Conservation (phyloP, 148 eudicot genomes). For the Amaranthus hypochondriacus region DNA sequence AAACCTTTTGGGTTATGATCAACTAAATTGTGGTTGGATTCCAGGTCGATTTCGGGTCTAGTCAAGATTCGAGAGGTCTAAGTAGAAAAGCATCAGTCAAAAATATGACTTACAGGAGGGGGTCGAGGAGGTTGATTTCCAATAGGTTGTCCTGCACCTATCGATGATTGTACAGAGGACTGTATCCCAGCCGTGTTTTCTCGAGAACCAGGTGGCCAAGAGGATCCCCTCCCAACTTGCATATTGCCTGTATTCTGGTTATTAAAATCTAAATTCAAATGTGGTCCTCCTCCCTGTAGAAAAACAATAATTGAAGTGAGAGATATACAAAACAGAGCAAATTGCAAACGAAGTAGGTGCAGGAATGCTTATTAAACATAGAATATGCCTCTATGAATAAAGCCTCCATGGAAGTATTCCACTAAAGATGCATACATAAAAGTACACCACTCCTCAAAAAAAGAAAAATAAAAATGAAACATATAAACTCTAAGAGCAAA, state of each 20-base stretch:
- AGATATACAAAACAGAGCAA: background rate
- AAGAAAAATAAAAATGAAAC: no score
- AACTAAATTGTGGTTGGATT: no score
- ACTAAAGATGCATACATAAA: no score
- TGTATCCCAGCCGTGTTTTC: constrained; percentile 41
- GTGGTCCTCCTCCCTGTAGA: constrained; percentile 53
- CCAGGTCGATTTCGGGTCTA: no score
- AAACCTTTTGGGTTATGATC: no score
- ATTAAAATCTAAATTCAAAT: constrained; percentile 49
- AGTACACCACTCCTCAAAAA: no score
- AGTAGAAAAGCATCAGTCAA: background rate
- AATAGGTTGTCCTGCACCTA: constrained; percentile 41
- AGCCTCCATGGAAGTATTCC: no score
- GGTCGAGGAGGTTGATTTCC: constrained; percentile 67
- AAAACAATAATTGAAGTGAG: constrained; percentile 1
- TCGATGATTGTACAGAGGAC: constrained; percentile 44
- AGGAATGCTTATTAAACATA: no score
- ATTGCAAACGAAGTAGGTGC: no score
- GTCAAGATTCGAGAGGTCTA: no score
- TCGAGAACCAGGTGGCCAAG: constrained; percentile 54
- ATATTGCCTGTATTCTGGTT: constrained; percentile 48
- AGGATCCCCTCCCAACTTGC: constrained; percentile 61
- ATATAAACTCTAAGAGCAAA: no score
- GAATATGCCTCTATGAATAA: no score
- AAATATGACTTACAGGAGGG: constrained; percentile 41